Evolutionary conservation across 768 basidiomycete genomes (phyloP), one percentile per base, ranked within the genome.

Genomic region (Leucocoprinus birnbaumii): DNA sequence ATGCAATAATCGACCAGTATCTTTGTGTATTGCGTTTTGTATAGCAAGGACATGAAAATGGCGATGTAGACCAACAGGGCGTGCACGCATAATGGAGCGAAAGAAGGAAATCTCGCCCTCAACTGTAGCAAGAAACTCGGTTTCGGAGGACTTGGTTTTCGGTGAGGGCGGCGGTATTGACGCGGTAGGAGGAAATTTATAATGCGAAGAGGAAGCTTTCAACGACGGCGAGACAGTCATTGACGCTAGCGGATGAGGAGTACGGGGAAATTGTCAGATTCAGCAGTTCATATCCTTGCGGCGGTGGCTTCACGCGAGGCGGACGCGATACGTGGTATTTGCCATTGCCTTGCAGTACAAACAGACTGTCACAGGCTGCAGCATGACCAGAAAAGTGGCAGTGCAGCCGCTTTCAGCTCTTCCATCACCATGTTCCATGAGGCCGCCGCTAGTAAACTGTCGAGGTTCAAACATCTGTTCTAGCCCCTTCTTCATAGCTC

Each of bases 41-140:
- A 94, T 86, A 56, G 83, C 79, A 53, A 94, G 74, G 66, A 89
- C 74, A 64, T 93, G 88, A 70, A 93, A 92, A 71, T 91, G 82
- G 25, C 84, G 84, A 68, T 94, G 87, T 27, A 87, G 83, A 42
- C 92, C 92, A 51, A 94, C 82, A 0, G 92, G 92, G 52, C 92
- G 79, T 16, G 89, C 81, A 43, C 84, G 84, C 80, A 89, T 89
- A 50, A 92, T 74, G 6, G 89, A 87, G 48, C 87, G 82, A 66
- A 94, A 93, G 70, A 94, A 88, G 8, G 88, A 79, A 45, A 92
- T 89, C 68, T 94, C 92, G 38, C 92, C 92, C 61, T 86, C 83
- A 51, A 91, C 80, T 6, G 81, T 84, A 64, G 86, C 79, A 38
- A 94, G 82, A 64, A 87, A 85, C 21, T 69, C 63, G 11, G 69